A percentile compares a stretch with the other conserved stretches of the same genome.
phyloP scores from a whole-genome alignment of 768 basidiomycete genomes.

The Tulasnella sp. region DNA sequence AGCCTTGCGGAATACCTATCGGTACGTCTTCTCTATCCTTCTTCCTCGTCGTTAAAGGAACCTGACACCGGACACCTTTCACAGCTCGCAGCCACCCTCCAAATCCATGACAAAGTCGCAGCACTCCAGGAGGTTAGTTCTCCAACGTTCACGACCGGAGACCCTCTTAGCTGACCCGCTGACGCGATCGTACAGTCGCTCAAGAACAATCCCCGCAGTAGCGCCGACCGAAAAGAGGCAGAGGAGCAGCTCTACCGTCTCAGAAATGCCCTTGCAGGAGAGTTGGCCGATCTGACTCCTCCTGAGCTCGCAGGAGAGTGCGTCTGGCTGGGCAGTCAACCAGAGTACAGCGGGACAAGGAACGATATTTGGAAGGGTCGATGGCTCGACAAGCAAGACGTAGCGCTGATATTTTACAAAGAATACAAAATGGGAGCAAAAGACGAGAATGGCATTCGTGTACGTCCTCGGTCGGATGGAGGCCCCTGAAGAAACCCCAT shows the following conservation, averaged over 20 bases:
- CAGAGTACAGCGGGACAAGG: not conserved
- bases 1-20: not conserved
- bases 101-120: not conserved
- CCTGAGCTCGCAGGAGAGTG: not conserved
- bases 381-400: not conserved
- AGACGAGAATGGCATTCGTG: not conserved
- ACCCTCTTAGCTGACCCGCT: not conserved
- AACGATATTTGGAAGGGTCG: conserved; percentile 13
- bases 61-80: not conserved
- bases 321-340: not conserved
- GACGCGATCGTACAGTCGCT: not conserved
- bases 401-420: conserved; percentile 1
- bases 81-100: not conserved
- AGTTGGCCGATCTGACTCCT: not conserved
- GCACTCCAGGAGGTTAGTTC: not conserved
- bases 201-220: not conserved
- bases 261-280: not conserved
- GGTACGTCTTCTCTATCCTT: not conserved
- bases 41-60: not conserved
- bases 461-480: not conserved
- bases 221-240: not conserved
- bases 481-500: not conserved
- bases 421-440: not conserved
- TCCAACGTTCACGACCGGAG: not conserved
- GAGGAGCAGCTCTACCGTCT: not conserved